Base-by-base conservation (phyloP, 2,329 filamentous ascomycete genomes). In the Xylariaceae sp. region DNA sequence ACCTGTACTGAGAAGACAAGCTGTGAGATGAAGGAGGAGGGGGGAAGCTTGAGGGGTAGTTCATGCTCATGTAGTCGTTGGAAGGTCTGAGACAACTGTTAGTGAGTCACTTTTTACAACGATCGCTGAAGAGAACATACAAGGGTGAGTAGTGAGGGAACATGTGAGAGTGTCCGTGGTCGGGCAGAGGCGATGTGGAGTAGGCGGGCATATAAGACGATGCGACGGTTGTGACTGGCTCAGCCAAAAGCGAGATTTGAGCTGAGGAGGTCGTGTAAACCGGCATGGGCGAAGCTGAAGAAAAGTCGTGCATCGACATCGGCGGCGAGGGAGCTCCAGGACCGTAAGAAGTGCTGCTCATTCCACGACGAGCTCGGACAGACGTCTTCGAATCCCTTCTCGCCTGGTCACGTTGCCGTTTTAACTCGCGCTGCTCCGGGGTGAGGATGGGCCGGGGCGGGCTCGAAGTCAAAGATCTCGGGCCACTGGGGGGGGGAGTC, bases 361-460 rank as follows among this genome's bases (percentile, higher is more conserved):
- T 79, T 37, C 77, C 76, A 56, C 83, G 79, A 63, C 80, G 78
- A 53, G 80, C 75, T 60, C 83, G 78, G 7, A 73, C 71, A 2
- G 78, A 75, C 13, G 81, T 71, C 69, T 86, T 87, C 5, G 80
- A 80, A 64, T 84, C 82, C 65, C 84, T 77, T 59, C 85, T 80
- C 50, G 77, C 80, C 65, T 81, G 81, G 64, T 86, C 83, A 61
- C 80, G 78, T 66, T 87, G 83, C 60, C 83, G 78, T 73, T 84
- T 86, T 48, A 86, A 70, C 67, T 85, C 83, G 63, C 84, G 80
- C 70, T 86, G 83, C 68, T 86, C 83, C 5, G 82, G 75, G 4
- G 82, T 83, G 68, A 86, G 76, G 44, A 74, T 75, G 51, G 74
- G 73, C 62, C 80, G 78, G 4, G 83, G 82, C 30, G 84, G 83